Evolutionary conservation across 1,139 yeast species (phyloP).

Genomic region (Debaryomycetaceae sp.): DNA sequence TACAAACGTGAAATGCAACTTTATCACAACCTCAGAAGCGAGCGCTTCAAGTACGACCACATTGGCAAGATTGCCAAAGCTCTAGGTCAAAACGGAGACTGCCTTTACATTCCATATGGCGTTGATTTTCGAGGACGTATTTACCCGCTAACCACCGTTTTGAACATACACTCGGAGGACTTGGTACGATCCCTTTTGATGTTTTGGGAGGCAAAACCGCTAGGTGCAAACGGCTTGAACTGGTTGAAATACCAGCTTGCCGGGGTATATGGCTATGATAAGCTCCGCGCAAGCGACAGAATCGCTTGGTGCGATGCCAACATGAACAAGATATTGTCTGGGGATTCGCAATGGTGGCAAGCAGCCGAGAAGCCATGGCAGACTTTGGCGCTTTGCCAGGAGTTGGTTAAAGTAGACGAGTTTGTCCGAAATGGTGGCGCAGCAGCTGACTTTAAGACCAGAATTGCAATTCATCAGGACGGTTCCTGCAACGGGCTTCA

Average conservation of each 20-base stretch:
- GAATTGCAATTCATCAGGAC: constrained; percentile 42
- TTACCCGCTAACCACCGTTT: constrained; percentile 34
- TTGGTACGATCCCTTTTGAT: constrained; percentile 28
- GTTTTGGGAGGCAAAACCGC: constrained; percentile 36
- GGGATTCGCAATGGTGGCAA: constrained; percentile 31
- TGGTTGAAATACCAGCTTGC: constrained; percentile 44
- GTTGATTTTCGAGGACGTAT: constrained; percentile 42
- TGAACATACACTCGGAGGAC: constrained; percentile 38
- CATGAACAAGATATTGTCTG: constrained; percentile 17
- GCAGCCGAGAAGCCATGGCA: constrained; percentile 41
- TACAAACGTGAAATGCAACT: constrained; percentile 10
- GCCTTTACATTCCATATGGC: constrained; percentile 36
- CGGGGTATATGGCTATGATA: constrained; percentile 30
- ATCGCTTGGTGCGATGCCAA: constrained; percentile 24
- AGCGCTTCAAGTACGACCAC: constrained; percentile 20
- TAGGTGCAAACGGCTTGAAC: constrained; percentile 30
- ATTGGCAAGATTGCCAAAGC: constrained; percentile 23
- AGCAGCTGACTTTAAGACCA: constrained; percentile 21
- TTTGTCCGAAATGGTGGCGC: constrained; percentile 14
- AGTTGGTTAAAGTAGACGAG: constrained; percentile 20
- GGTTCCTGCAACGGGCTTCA: constrained; percentile 49
- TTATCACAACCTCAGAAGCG: constrained; percentile 15
- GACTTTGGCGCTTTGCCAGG: constrained; percentile 32
- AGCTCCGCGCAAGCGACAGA: constrained; percentile 21
- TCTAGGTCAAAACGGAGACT: constrained; percentile 29